Evolutionary conservation across 495 filamentous ascomycete species (phyloP).

Genomic region (Amniculicola lignicola): DNA sequence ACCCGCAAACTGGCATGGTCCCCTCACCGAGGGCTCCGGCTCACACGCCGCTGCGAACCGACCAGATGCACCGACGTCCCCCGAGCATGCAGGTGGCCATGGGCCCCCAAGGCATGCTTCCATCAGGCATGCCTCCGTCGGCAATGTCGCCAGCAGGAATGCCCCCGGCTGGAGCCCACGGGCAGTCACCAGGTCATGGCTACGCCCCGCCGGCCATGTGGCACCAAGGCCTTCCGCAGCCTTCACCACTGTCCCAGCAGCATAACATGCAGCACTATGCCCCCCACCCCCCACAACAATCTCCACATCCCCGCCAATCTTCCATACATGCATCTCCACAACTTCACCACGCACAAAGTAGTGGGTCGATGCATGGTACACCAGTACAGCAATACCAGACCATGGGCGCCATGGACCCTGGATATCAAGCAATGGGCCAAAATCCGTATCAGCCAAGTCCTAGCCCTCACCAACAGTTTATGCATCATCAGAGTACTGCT

Average conservation of each 20-base stretch:
- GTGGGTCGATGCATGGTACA: conserved; percentile 38
- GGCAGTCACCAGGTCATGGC: conserved; percentile 46
- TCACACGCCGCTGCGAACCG: conserved; percentile 45
- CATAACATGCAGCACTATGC: conserved; percentile 46
- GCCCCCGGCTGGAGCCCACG: conserved; percentile 26
- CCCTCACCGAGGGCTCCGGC: conserved; percentile 54
- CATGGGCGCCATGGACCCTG: conserved; percentile 41
- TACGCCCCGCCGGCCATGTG: conserved; percentile 52
- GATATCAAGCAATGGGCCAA: conserved; percentile 51
- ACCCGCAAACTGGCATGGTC: conserved; percentile 52
- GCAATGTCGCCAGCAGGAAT: conserved; percentile 13
- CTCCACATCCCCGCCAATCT: conserved; percentile 44
- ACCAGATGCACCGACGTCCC: conserved; percentile 49
- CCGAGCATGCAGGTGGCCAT: conserved; percentile 43
- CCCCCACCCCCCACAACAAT: conserved; percentile 45
- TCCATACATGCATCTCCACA: conserved; percentile 52
- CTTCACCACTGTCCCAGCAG: conserved; percentile 49
- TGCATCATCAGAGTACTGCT: conserved; percentile 35
- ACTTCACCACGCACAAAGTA: conserved; percentile 53
- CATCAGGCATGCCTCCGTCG: background rate
- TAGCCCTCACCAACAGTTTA: conserved; percentile 43
- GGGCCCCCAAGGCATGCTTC: conserved; percentile 20
- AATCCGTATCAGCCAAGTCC: conserved; percentile 50
- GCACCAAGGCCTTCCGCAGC: conserved; percentile 53
- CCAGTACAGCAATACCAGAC: conserved; percentile 38